These are phyloP conservation scores for Erythrophleum fordii DNA, from an alignment of 306 rosid genomes.

Conservation along the genomic window DNA sequence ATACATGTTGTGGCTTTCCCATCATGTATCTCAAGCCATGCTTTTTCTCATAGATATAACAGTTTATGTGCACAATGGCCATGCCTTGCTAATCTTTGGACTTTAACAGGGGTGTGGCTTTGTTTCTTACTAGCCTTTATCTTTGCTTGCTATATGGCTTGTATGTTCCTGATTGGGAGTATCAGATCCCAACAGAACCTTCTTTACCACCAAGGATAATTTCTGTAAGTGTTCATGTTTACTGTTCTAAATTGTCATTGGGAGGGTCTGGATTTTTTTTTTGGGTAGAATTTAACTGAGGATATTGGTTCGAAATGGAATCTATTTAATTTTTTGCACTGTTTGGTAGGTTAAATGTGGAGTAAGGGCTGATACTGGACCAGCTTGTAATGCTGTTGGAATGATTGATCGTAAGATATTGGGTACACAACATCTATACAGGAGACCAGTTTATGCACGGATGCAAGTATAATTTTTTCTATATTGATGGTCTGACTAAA, in stretches of 20 bases:
- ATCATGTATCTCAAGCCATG: not conserved
- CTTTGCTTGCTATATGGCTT: slow-evolving; percentile 67
- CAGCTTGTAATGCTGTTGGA: slow-evolving; percentile 88
- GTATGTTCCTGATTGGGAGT: slow-evolving; percentile 93
- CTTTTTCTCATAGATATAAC: not conserved
- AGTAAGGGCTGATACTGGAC: slow-evolving; percentile 74
- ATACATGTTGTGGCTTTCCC: not conserved
- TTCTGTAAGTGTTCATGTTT: slow-evolving; percentile 62
- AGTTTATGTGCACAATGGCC: not conserved
- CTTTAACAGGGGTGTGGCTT: slow-evolving; percentile 61
- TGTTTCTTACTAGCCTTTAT: slow-evolving; percentile 60
- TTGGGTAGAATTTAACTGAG: not conserved
- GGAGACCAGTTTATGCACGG: slow-evolving; percentile 74
- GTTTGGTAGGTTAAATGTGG: slow-evolving; percentile 86
- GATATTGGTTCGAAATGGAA: slow-evolving; percentile 25
- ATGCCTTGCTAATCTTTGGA: not conserved
- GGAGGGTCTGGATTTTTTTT: not conserved
- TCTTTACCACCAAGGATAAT: slow-evolving; percentile 52
- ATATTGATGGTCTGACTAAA: not conserved
- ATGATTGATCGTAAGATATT: slow-evolving; percentile 84
- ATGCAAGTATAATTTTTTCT: slow-evolving; percentile 53
- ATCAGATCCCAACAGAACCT: slow-evolving; percentile 58
- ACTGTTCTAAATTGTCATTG: not conserved
- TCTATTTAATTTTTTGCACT: not conserved
- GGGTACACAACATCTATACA: slow-evolving; percentile 74